Conservation (phyloP, 179 eudicot genomes). For the Dionaea muscipula region DNA sequence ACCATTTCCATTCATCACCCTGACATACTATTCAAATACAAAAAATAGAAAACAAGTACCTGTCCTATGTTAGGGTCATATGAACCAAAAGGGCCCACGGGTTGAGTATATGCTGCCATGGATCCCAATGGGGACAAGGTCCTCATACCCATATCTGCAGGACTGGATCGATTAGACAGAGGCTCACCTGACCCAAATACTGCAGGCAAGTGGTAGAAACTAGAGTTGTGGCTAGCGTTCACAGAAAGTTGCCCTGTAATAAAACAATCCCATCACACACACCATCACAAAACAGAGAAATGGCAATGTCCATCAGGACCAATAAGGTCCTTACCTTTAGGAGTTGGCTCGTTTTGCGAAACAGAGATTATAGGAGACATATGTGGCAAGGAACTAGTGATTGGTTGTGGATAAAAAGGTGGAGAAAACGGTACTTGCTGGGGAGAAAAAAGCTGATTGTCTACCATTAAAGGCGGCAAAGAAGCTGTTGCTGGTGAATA, state of each 20-base stretch:
- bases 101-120: conserved; percentile 51
- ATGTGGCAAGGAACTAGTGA: conserved; percentile 63
- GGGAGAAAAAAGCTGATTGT: conserved; percentile 68
- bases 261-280: conserved; percentile 32
- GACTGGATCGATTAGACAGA: conserved; percentile 36
- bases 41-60: conserved; percentile 28
- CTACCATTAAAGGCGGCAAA: conserved; percentile 69
- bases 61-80: conserved; percentile 70
- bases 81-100: conserved; percentile 62
- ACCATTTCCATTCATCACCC: too few species aligned
- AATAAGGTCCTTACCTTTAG: conserved; percentile 39
- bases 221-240: conserved; percentile 27
- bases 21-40: too few species aligned
- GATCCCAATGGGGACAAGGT: conserved; percentile 45
- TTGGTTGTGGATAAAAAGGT: conserved; percentile 56
- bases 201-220: conserved; percentile 49
- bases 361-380: conserved; percentile 45
- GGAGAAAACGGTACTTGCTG: conserved; percentile 78
- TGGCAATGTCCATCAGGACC: conserved; percentile 17
- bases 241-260: conserved; percentile 51
- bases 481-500: conserved; percentile 78
- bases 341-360: conserved; percentile 61
- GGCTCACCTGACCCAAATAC: conserved; percentile 55
- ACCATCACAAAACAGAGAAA: conserved; percentile 27
- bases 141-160: conserved; percentile 45